Percentiles rank a stretch among this genome's conserved stretches.
These are phyloP conservation scores for Fusarium sp. DNA, from an alignment of 2,329 filamentous ascomycete genomes.

Conservation along the genomic window DNA sequence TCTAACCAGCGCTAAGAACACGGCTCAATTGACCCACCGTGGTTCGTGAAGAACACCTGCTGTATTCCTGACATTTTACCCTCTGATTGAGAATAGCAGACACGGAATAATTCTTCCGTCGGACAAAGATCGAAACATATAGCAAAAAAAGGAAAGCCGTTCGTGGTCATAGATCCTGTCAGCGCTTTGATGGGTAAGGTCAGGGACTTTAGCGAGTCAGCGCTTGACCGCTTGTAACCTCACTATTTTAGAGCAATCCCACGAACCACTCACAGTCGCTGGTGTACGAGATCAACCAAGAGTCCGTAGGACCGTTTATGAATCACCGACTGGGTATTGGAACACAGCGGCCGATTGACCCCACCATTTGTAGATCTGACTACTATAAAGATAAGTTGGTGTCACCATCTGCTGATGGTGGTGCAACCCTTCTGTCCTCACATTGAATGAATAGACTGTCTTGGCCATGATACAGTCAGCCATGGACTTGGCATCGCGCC, in stretches of 20 bases:
- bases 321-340: neutral
- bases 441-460: too few species aligned
- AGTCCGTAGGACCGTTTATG: neutral
- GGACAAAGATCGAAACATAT: neutral
- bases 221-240: neutral
- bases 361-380: neutral
- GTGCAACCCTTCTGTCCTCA: neutral
- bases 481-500: neutral
- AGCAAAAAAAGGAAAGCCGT: neutral
- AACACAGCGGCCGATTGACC: neutral
- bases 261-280: neutral
- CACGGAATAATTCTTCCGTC: neutral
- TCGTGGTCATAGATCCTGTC: neutral
- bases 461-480: neutral
- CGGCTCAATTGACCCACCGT: neutral
- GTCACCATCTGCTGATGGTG: neutral
- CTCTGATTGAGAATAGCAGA: neutral
- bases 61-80: neutral
- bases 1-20: neutral
- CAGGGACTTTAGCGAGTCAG: neutral
- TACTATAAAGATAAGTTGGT: neutral
- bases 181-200: too few species aligned
- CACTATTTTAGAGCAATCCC: neutral
- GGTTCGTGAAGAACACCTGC: neutral
- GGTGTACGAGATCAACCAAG: neutral